Percentiles rank a stretch among this genome's conserved stretches.
Evolutionary conservation across 2,329 filamentous ascomycete genomes (phyloP).

Genomic region (Hypoxylon sp.): DNA sequence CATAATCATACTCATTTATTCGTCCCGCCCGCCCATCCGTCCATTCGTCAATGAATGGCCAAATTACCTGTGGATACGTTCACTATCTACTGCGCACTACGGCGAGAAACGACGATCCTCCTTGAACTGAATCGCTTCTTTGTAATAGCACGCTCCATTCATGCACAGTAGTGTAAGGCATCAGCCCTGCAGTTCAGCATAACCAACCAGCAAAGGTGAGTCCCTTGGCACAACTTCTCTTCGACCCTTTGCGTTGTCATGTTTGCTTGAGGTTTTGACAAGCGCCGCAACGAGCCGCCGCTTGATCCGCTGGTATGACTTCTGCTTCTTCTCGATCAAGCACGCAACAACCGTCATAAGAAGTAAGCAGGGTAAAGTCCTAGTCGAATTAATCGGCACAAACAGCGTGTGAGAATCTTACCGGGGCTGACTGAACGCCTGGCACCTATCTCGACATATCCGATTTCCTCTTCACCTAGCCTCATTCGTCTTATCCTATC

Average conservation of each 20-base stretch:
- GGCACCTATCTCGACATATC: conserved; percentile 6
- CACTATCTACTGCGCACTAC: conserved; percentile 21
- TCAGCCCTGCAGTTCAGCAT: conserved; percentile 32
- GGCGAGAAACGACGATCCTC: conserved; percentile 25
- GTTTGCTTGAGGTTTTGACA: conserved; percentile 31
- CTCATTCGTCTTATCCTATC: conserved; percentile 2
- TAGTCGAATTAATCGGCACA: conserved; percentile 18
- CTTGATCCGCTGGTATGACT: conserved; percentile 18
- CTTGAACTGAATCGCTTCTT: conserved; percentile 21
- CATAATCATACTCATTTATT: conserved; percentile 13
- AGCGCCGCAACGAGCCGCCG: conserved; percentile 26
- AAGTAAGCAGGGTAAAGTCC: conserved; percentile 14
- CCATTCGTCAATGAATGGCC: conserved; percentile 18
- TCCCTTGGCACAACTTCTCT: conserved; percentile 13
- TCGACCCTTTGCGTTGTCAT: conserved; percentile 21
- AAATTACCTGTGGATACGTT: conserved; percentile 38
- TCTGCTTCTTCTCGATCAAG: conserved; percentile 21
- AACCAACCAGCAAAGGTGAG: conserved; percentile 36
- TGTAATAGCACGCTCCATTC: conserved; percentile 17
- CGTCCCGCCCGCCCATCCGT: conserved; percentile 7
- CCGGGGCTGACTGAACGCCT: conserved; percentile 4
- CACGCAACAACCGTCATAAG: conserved; percentile 18
- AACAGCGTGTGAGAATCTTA: conserved; percentile 6
- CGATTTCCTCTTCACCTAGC: conserved; percentile 8
- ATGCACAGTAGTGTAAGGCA: conserved; percentile 27